Percentiles rank a stretch among this genome's conserved stretches.
These are phyloP conservation scores for Mortierella antarctica DNA, from an alignment of 192 early-diverging fungal species.

Conservation along the genomic window DNA sequence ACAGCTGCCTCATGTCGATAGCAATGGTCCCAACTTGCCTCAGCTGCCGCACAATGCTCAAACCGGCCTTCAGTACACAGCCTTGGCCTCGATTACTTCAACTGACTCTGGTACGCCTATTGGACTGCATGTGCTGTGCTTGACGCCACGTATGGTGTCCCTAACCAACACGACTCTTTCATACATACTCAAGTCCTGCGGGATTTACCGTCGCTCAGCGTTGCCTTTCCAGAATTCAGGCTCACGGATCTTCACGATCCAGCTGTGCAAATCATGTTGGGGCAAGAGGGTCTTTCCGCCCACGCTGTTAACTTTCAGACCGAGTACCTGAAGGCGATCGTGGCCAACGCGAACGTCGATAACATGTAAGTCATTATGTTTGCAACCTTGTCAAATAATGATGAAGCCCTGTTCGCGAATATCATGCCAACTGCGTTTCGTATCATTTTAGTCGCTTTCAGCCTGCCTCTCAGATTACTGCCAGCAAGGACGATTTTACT, in stretches of 20 bases:
- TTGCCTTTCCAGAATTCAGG: constrained; percentile 30
- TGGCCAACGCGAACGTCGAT: constrained; percentile 12
- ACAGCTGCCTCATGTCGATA: too few relatives aligned
- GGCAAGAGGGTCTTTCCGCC: background rate
- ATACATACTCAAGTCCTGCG: constrained; percentile 20
- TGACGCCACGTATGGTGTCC: background rate
- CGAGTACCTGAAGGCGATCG: constrained; percentile 22
- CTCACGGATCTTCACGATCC: constrained; percentile 4
- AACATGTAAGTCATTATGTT: constrained; percentile 18
- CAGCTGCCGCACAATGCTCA: constrained; percentile 18
- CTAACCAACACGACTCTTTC: background rate
- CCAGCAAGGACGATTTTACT: background rate
- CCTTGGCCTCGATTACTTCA: constrained; percentile 29
- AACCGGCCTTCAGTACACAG: constrained; percentile 35
- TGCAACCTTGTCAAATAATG: background rate
- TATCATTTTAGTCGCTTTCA: constrained; percentile 17
- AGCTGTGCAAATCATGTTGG: background rate
- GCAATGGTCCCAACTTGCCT: too few relatives aligned
- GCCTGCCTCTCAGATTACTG: constrained; percentile 14
- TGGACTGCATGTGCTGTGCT: background rate
- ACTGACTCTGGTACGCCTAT: constrained; percentile 25
- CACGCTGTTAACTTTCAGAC: constrained; percentile 12
- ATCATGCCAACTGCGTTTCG: background rate
- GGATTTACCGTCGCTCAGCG: constrained; percentile 23
- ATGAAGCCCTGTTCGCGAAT: background rate